A percentile compares a stretch with the other conserved stretches of the same genome.
phyloP scores from a whole-genome alignment of 805 yeast genomes.

The Cyberlindnera xylosilytica region DNA sequence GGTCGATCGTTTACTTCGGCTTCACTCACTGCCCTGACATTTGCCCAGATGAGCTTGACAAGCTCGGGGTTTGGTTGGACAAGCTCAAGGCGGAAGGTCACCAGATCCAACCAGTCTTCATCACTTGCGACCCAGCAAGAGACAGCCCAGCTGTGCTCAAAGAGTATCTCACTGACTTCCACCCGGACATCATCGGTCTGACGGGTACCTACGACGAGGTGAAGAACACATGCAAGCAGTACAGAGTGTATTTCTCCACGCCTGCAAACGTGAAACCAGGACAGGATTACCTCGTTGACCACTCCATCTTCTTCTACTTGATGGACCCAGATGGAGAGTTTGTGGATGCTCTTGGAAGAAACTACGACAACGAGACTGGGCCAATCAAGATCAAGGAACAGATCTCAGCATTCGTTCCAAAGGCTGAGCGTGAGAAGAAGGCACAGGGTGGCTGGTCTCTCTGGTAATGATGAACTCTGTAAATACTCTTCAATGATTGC shows the following conservation, averaged over 20 bases:
- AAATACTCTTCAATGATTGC: no score
- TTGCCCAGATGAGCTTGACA: conserved; percentile 96
- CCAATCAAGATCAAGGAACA: conserved; percentile 73
- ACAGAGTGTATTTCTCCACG: conserved; percentile 95
- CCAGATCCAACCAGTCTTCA: conserved; percentile 78
- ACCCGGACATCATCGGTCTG: conserved; percentile 82
- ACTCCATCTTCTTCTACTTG: conserved; percentile 92
- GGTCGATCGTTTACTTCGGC: conserved; percentile 89
- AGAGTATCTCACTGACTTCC: conserved; percentile 84
- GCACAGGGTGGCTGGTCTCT: conserved; percentile 43
- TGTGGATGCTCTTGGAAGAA: conserved; percentile 92
- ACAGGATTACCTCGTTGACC: conserved; percentile 95
- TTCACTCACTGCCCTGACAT: conserved; percentile 98
- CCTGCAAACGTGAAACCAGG: conserved; percentile 94
- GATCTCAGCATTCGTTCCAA: conserved; percentile 72
- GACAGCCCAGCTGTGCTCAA: conserved; percentile 84
- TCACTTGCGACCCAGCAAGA: conserved; percentile 96
- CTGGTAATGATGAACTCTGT: no score
- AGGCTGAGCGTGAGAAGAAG: conserved; percentile 62
- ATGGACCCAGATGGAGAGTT: conserved; percentile 99
- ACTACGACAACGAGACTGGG: conserved; percentile 76
- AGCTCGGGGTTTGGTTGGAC: conserved; percentile 67
- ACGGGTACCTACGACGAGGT: conserved; percentile 89
- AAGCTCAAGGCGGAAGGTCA: conserved; percentile 56
- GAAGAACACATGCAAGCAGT: conserved; percentile 81